phyloP scores from a whole-genome alignment of 2,329 filamentous ascomycete genomes.

The Periconia macrospinosa region DNA sequence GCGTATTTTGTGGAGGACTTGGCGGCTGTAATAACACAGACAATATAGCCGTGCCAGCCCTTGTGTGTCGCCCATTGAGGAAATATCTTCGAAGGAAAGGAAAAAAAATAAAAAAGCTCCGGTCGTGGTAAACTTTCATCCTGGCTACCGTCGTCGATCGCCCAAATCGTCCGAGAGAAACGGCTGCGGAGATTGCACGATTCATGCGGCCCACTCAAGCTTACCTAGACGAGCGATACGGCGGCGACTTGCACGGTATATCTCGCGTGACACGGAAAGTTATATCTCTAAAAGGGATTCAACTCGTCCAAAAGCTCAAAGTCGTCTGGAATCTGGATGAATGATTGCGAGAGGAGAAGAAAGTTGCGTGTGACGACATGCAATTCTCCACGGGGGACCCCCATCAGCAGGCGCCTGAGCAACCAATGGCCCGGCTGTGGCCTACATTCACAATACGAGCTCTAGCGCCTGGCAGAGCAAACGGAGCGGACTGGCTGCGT shows the following conservation, averaged over 20 bases:
- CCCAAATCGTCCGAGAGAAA: conserved; percentile 38
- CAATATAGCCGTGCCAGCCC: conserved; percentile 9
- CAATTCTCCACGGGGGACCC: background rate
- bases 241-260: conserved; percentile 10
- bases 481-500: conserved; percentile 4
- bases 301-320: background rate
- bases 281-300: conserved; percentile 9
- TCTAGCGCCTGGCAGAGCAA: background rate
- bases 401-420: conserved; percentile 4
- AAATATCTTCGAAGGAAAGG: conserved; percentile 17
- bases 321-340: no score
- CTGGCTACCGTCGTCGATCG: conserved; percentile 38
- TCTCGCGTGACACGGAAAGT: conserved; percentile 28
- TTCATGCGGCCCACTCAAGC: conserved; percentile 18
- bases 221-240: conserved; percentile 30
- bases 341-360: background rate
- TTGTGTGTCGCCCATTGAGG: conserved; percentile 11
- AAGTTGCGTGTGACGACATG: conserved; percentile 6
- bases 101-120: conserved; percentile 31
- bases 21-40: conserved; percentile 9
- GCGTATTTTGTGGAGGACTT: conserved; percentile 2
- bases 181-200: conserved; percentile 29
- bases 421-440: conserved; percentile 5
- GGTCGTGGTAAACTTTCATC: conserved; percentile 35
- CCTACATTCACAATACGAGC: background rate